Percentiles rank a stretch among this genome's conserved stretches.
phyloP scores from a whole-genome alignment of 768 basidiomycete species.

The Cubamyces lactineus region DNA sequence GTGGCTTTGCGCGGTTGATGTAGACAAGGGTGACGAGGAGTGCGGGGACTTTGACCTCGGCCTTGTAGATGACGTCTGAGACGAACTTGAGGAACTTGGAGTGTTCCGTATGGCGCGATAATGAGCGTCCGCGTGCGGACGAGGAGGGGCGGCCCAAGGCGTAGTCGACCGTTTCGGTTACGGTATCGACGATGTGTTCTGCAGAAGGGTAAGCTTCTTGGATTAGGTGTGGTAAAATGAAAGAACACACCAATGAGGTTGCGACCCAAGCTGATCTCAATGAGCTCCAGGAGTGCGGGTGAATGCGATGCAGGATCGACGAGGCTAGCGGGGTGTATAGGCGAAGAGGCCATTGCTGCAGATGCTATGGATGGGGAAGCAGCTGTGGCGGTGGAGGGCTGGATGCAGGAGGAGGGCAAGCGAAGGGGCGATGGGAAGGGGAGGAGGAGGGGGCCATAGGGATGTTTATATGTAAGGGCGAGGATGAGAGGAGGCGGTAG shows the following conservation, averaged over 20 bases:
- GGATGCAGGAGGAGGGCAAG: constrained; percentile 30
- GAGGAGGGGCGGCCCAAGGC: constrained; percentile 71
- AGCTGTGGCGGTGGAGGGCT: constrained; percentile 30
- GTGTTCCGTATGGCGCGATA: constrained; percentile 53
- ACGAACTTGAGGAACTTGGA: constrained; percentile 67
- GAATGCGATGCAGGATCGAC: constrained; percentile 67
- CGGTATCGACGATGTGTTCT: constrained; percentile 74
- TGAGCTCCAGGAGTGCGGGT: constrained; percentile 66
- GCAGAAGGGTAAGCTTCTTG: neutral
- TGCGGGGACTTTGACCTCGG: constrained; percentile 72
- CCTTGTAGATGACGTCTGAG: constrained; percentile 66
- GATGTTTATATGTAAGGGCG: constrained; percentile 19
- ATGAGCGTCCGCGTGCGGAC: constrained; percentile 51
- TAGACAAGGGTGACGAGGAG: constrained; percentile 75
- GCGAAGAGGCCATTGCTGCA: constrained; percentile 27
- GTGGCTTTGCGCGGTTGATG: constrained; percentile 75
- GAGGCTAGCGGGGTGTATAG: constrained; percentile 54
- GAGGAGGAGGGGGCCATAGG: constrained; percentile 1
- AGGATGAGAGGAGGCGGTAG: constrained; percentile 9
- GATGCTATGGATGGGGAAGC: constrained; percentile 12
- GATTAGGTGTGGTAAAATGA: neutral
- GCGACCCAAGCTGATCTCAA: constrained; percentile 64
- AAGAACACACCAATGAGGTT: constrained; percentile 63
- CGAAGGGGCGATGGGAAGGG: constrained; percentile 19
- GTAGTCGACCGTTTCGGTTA: constrained; percentile 74